A percentile compares a stretch with the other conserved stretches of the same genome.
phyloP scores from a whole-genome alignment of 1,284 basidiomycete genomes.

The Pisolithus thermaeus region DNA sequence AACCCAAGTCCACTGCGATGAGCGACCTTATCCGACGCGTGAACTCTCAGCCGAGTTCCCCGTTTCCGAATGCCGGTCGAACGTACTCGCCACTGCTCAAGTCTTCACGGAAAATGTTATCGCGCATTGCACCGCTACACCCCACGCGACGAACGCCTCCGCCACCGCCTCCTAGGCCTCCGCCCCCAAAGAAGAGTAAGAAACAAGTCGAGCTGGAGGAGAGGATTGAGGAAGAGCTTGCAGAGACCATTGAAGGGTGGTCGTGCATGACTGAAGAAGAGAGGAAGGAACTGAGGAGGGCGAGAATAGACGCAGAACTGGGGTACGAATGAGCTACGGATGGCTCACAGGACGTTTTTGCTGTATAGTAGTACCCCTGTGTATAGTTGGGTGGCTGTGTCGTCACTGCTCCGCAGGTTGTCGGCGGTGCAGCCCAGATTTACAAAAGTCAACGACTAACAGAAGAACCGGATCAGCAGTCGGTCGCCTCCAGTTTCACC shows the following conservation, averaged over 20 bases:
- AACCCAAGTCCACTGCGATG: conserved; percentile 52
- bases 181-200: conserved; percentile 66
- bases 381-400: too few relatives aligned
- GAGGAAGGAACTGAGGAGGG: conserved; percentile 50
- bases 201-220: conserved; percentile 71
- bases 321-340: conserved; percentile 40
- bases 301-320: conserved; percentile 59
- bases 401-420: too few relatives aligned
- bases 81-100: conserved; percentile 63
- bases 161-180: conserved; percentile 57
- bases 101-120: conserved; percentile 53
- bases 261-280: conserved; percentile 58
- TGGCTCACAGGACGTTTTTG: neutral
- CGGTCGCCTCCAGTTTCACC: neutral
- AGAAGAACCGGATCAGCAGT: neutral
- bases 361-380: too few relatives aligned
- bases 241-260: conserved; percentile 71
- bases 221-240: conserved; percentile 70
- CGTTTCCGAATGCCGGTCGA: conserved; percentile 39
- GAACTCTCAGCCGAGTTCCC: conserved; percentile 59
- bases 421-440: too few relatives aligned
- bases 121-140: conserved; percentile 67
- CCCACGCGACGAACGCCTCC: conserved; percentile 66
- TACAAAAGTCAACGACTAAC: too few relatives aligned
- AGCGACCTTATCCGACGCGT: conserved; percentile 67